phyloP scores from a whole-genome alignment of 257 asterid species.

The Nicotiana tomentosiformis region DNA sequence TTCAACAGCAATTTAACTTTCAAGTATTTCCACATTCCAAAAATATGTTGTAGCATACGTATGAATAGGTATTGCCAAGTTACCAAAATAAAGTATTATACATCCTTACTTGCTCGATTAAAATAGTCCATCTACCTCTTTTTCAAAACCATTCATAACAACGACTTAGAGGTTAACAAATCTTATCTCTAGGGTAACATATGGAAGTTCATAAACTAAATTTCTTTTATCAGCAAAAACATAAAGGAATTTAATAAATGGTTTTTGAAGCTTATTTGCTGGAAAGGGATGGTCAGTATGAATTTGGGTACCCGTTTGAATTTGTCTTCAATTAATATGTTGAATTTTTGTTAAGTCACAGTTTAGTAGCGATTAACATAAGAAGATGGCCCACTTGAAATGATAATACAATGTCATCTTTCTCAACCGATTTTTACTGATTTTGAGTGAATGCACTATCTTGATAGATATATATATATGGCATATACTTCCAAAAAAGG shows the following conservation, averaged over 20 bases:
- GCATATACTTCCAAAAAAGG: background rate
- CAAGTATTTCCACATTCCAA: background rate
- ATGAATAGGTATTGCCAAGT: background rate
- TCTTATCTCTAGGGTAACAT: background rate
- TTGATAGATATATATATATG: background rate
- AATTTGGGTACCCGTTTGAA: background rate
- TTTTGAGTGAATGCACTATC: background rate
- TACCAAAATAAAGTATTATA: background rate
- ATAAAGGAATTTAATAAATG: background rate
- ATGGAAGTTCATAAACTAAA: background rate
- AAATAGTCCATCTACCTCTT: background rate
- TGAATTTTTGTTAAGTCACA: background rate
- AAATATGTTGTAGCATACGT: background rate
- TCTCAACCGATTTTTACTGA: background rate
- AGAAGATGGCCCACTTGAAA: background rate
- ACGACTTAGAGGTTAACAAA: background rate
- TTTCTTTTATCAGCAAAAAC: background rate
- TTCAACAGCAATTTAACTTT: no score
- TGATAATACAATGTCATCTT: background rate
- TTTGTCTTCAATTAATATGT: constrained; percentile 2
- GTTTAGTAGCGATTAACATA: background rate
- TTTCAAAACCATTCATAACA: background rate
- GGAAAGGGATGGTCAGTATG: background rate
- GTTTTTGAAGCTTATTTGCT: background rate
- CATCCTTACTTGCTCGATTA: background rate